Evolutionary conservation across 441 rosid species (phyloP).

Genomic region (Adansonia madagascariensis): DNA sequence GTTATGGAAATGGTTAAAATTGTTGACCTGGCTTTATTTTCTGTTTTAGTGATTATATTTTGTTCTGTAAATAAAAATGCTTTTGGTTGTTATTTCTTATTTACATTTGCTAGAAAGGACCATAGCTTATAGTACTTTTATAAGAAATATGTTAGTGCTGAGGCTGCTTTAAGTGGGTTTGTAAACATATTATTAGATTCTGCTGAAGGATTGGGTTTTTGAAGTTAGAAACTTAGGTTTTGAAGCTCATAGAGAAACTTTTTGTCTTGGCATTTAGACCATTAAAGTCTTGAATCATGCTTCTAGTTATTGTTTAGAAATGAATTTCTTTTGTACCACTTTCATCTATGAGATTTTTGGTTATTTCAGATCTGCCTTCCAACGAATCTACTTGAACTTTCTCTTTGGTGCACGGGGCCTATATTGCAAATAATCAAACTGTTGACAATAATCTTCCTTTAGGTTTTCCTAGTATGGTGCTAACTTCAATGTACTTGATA

Average conservation of each 20-base stretch:
- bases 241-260: conserved; percentile 8
- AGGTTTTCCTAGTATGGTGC: conserved; percentile 8
- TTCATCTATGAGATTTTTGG: background rate
- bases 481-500: background rate
- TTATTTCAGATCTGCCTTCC: background rate
- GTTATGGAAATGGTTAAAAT: conserved; percentile 19
- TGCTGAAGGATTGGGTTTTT: conserved; percentile 1
- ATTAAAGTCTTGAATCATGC: background rate
- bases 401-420: background rate
- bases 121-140: background rate
- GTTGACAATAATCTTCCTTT: background rate
- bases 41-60: conserved; percentile 10
- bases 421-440: background rate
- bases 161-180: conserved; percentile 14
- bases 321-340: background rate
- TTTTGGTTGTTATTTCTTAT: background rate
- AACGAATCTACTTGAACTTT: background rate
- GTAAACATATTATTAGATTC: background rate
- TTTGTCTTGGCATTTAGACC: background rate
- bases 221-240: conserved; percentile 2
- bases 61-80: background rate
- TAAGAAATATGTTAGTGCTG: background rate
- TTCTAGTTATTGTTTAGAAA: background rate
- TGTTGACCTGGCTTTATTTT: background rate
- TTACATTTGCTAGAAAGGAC: background rate